Percentiles rank a stretch among this genome's conserved stretches.
These are phyloP conservation scores for Hypoxylon intermedium DNA, from an alignment of 495 filamentous ascomycete species.

Conservation along the genomic window DNA sequence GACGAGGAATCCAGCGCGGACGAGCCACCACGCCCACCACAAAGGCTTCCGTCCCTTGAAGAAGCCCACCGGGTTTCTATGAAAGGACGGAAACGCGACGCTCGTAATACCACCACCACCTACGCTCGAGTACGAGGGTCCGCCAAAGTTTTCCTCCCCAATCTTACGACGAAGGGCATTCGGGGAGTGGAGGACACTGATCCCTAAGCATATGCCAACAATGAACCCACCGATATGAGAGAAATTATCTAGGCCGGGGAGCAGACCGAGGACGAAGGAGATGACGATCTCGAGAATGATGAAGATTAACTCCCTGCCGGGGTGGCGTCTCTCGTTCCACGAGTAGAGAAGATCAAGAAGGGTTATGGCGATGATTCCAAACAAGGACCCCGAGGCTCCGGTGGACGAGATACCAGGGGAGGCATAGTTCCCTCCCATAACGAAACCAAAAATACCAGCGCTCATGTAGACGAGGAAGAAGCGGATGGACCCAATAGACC, in stretches of 20 bases:
- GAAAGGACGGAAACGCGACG: conserved; percentile 62
- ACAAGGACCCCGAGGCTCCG: conserved; percentile 87
- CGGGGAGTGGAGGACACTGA: conserved; percentile 87
- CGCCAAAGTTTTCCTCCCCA: conserved; percentile 62
- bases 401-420: conserved; percentile 78
- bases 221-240: conserved; percentile 95
- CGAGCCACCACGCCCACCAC: conserved; percentile 98
- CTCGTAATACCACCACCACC: conserved; percentile 44
- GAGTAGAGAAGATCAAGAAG: conserved; percentile 91
- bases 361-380: conserved; percentile 87
- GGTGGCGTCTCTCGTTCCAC: conserved; percentile 77
- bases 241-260: conserved; percentile 96
- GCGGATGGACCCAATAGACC: conserved; percentile 80
- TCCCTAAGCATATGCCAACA: conserved; percentile 86
- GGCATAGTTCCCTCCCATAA: conserved; percentile 93
- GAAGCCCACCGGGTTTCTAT: conserved; percentile 76
- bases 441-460: conserved; percentile 94
- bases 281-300: conserved; percentile 84
- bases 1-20: conserved; percentile 80
- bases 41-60: conserved; percentile 90
- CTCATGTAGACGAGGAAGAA: conserved; percentile 88
- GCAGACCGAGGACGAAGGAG: conserved; percentile 88
- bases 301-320: conserved; percentile 80
- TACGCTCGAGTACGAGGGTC: conserved; percentile 51
- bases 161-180: conserved; percentile 78